Conservation (phyloP, 1,139 yeast species). For the Saccharomyces hybrid region DNA sequence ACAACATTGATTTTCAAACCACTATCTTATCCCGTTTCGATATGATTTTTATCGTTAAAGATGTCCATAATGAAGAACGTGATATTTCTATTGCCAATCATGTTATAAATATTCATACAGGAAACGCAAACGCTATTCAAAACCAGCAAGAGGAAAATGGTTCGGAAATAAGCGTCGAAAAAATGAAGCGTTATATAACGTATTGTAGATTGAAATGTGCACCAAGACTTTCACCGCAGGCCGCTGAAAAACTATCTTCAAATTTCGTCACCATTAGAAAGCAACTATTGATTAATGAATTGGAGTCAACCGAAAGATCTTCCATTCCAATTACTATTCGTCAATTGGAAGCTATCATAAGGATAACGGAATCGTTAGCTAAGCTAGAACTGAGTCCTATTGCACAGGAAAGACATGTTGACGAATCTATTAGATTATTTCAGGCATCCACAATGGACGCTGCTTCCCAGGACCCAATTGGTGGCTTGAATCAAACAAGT, state of each 20-base stretch:
- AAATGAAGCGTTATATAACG: conserved; percentile 86
- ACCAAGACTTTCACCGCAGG: conserved; percentile 82
- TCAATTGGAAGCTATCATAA: conserved; percentile 93
- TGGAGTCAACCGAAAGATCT: conserved; percentile 78
- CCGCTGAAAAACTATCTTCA: conserved; percentile 82
- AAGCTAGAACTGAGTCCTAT: conserved; percentile 76
- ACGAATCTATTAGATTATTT: conserved; percentile 89
- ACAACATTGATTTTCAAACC: conserved; percentile 94
- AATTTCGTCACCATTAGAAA: conserved; percentile 89
- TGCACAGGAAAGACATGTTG: conserved; percentile 88
- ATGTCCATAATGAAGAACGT: conserved; percentile 79
- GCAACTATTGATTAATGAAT: conserved; percentile 73
- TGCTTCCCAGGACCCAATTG: conserved; percentile 65
- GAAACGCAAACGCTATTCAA: conserved; percentile 39
- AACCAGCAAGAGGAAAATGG: conserved; percentile 49
- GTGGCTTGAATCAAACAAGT: conserved; percentile 42
- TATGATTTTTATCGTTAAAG: conserved; percentile 96
- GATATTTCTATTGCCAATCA: conserved; percentile 91
- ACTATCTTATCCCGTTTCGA: conserved; percentile 95
- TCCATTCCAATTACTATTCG: conserved; percentile 96
- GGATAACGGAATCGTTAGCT: conserved; percentile 92
- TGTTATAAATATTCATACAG: conserved; percentile 92
- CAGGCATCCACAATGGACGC: conserved; percentile 98
- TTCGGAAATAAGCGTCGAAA: conserved; percentile 73
- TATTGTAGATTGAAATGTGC: conserved; percentile 89